Base-by-base conservation (phyloP, 441 rosid genomes). In the Erodium moschatum region DNA sequence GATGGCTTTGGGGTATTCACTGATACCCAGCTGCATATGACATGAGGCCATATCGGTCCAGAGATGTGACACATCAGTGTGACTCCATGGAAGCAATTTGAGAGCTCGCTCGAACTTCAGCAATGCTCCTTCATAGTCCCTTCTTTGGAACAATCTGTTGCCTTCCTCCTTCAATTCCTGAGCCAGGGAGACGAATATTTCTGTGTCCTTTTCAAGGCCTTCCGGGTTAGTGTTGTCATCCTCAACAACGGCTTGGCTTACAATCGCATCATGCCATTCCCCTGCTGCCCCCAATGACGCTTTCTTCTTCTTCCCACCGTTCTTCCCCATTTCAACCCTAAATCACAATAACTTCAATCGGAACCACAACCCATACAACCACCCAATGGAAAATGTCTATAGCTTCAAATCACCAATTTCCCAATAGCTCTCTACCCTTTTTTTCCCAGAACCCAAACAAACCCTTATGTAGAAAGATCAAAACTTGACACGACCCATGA, bases 31-130 rank as follows among this genome's bases (percentile, higher is more conserved):
- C 69, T 87, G 92, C 92, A 85, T 87, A 74, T 81, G 85, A 74
- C 90, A 87, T 0, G 92, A 79, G 46, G 92, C 92, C 76, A 83
- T 81, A 65, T 83, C 75, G 69, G 84, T 83, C 35, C 92, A 81
- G 16, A 87, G 82, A 60, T 87, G 72, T 16, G 88, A 75, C 1
- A 84, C 82, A 67, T 81, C 90, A 7, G 77, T 70, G 65, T 85
- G 87, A 72, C 78, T 75, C 64, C 76, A 67, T 0, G 88, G 92
- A 42, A 87, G 88, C 73, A 85, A 33, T 69, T 85, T 81, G 73
- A 85, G 82, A 63, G 90, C 88, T 73, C 83, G 84, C n/a, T 70
- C 87, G 42, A 84, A 87, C 71, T 77, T 83, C 69, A 79, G 12
- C 85, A 87, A 76, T 13, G 90, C 92, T 29, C 81, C 83, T 65